Base-by-base conservation (phyloP, 305 asterid species). In the Fraxinus velutina region DNA sequence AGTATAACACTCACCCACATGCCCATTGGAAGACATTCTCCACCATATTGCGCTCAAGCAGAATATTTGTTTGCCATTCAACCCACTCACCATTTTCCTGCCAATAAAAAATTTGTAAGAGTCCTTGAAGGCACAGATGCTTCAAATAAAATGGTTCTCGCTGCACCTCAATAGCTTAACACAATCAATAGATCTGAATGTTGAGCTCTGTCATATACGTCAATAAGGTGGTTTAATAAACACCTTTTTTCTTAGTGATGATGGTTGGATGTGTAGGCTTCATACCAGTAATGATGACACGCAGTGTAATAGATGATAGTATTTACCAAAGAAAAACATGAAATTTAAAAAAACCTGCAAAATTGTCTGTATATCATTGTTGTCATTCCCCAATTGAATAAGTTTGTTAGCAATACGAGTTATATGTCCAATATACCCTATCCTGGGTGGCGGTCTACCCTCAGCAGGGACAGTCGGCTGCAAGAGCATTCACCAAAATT, bases 21-120 rank as follows among this genome's bases (percentile, higher is more conserved):
- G 97, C 91, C 99, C 99, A 96, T 83, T 96, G 97, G 84, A 83
- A 84, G 81, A 96, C 94, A 86, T 96, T 94, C 83, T 93, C 97
- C 85, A 94, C 79, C 19, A 93, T 86, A 88, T 94, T 94, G 80
- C 99, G 98, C 85, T 93, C 89, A 77, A 83, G 88, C 79, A 96
- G 91, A 76, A 89, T 92, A 86, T 92, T 92, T 73, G 93, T 83
- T 81, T 91, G 97, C 98, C 98, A 96, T 47, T 93, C 97, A 84
- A 87, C 88, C 99, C 99, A 96, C 76, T 90, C 98, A 82, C 83
- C 80, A 76, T 89, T 89, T 57, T 86, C 98, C 99, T 96, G 96
- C 80, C 75, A 87, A 87, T 71, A 27, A 79, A 78, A 76, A 77
- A 75, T 47, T 77, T 50, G 57, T 57, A 55, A 17, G 68, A 57